Conservation (phyloP, 257 asterid genomes). For the Nicotiana attenuata region DNA sequence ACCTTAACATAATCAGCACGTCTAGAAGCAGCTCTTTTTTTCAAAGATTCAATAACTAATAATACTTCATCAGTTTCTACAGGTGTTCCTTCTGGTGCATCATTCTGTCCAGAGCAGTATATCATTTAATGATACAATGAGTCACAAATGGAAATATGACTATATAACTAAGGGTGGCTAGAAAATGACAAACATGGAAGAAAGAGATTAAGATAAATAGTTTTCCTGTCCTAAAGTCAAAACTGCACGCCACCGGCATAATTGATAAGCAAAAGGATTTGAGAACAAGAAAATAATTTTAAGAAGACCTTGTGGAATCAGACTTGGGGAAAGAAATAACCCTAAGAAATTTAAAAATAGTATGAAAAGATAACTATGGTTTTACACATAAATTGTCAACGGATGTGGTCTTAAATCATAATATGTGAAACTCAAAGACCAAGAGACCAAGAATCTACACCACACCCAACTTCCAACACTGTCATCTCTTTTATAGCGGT, state of each 20-base stretch:
- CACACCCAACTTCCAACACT: not conserved
- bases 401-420: not conserved
- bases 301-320: not conserved
- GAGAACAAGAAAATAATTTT: not conserved
- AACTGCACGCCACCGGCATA: not conserved
- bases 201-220: not conserved
- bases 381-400: not conserved
- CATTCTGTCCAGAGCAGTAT: constrained; percentile 37
- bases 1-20: constrained; percentile 71
- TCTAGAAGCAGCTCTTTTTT: constrained; percentile 47
- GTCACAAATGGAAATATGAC: not conserved
- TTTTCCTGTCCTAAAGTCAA: not conserved
- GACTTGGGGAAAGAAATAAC: not conserved
- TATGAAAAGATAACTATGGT: not conserved
- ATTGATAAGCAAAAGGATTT: not conserved
- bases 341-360: not conserved
- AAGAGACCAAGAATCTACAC: not conserved
- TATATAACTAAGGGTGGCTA: not conserved
- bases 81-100: constrained; percentile 32
- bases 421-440: not conserved
- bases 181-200: not conserved
- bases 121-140: constrained; percentile 1
- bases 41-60: constrained; percentile 51
- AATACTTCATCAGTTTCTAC: constrained; percentile 39
- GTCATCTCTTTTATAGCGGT: not conserved